phyloP scores from a whole-genome alignment of 495 filamentous ascomycete genomes.

The Parachaetomium inaequale region DNA sequence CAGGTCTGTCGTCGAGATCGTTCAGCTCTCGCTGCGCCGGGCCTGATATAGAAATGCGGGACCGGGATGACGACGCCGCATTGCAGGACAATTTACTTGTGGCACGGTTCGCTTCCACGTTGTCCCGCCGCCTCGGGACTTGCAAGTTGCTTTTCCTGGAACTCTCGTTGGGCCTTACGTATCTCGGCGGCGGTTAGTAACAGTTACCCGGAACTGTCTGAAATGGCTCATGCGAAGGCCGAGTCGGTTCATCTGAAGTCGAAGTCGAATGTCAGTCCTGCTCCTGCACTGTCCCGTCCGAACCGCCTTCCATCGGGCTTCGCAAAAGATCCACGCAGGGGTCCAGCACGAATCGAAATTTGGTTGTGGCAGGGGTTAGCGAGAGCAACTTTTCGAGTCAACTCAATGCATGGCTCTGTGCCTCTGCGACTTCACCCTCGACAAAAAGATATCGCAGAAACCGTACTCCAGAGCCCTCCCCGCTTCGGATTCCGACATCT shows the following conservation, averaged over 20 bases:
- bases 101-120: conserved; percentile 3
- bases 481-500: background rate
- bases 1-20: background rate
- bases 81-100: conserved; percentile 1
- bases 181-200: background rate
- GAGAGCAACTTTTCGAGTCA: background rate
- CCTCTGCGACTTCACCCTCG: background rate
- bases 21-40: too few species aligned
- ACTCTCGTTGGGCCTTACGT: background rate
- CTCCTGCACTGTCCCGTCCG: conserved; percentile 6
- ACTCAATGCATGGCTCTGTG: background rate
- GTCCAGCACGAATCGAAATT: background rate
- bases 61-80: background rate
- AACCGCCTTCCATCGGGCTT: background rate
- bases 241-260: background rate
- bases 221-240: background rate
- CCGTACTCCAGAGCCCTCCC: background rate
- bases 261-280: background rate
- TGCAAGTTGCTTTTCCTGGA: background rate
- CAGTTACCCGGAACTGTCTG: too few species aligned
- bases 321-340: conserved; percentile 12
- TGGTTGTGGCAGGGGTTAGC: background rate
- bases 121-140: background rate
- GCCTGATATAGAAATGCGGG: conserved; percentile 1
- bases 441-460: background rate